These are phyloP conservation scores for Ormosia emarginata DNA, from an alignment of 306 rosid genomes.

Conservation along the genomic window DNA sequence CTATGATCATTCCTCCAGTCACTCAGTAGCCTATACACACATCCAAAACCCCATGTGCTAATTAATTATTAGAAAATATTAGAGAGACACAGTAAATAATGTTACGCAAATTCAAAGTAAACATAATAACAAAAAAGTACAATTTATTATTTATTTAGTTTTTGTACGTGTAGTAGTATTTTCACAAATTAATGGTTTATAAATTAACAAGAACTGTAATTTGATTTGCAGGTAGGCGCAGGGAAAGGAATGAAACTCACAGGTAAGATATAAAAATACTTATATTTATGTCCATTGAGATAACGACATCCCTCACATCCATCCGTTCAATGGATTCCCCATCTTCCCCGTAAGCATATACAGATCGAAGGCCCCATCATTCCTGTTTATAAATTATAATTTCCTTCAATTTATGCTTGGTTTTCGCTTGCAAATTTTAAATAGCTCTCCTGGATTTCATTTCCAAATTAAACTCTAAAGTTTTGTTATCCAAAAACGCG, in stretches of 20 bases:
- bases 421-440: conserved; percentile 5
- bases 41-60: conserved; percentile 36
- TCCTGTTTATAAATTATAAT: not conserved
- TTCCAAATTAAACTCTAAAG: not conserved
- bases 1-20: conserved; percentile 36
- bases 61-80: not conserved
- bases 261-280: conserved; percentile 1
- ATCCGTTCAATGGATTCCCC: conserved; percentile 12
- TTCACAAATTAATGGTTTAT: not conserved
- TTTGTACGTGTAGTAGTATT: not conserved
- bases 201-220: conserved; percentile 16
- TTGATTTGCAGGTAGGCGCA: conserved; percentile 17
- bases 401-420: not conserved
- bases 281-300: conserved; percentile 38
- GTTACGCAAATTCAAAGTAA: not conserved
- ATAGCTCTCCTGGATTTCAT: not conserved
- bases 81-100: not conserved
- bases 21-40: conserved; percentile 26
- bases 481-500: conserved; percentile 25
- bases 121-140: not conserved
- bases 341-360: not conserved
- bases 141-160: not conserved
- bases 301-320: conserved; percentile 35
- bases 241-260: conserved; percentile 31
- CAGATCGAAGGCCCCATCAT: conserved; percentile 13